A percentile compares a stretch with the other conserved stretches of the same genome.
phyloP scores from a whole-genome alignment of 108 stramenopile species.

The Pseudonitzschia delicatissima region DNA sequence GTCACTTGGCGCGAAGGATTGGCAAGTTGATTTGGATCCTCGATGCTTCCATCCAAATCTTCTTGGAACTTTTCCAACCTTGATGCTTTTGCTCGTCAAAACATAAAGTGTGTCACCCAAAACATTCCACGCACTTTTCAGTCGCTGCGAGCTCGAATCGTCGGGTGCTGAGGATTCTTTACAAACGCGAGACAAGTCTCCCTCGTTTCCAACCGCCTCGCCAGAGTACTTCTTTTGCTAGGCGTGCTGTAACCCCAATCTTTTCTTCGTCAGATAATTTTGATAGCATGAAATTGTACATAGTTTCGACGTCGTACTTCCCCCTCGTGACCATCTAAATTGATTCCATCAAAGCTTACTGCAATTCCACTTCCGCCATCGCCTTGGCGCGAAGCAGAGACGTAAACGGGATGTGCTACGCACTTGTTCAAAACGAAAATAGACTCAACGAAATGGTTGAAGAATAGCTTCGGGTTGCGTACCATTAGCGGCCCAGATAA shows the following conservation, averaged over 20 bases:
- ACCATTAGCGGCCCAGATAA: conserved; percentile 68
- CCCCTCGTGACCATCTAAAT: conserved; percentile 47
- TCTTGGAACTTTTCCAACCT: conserved; percentile 56
- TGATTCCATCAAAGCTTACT: conserved; percentile 50
- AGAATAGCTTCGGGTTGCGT: conserved; percentile 81
- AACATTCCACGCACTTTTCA: conserved; percentile 59
- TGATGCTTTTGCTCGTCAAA: conserved; percentile 54
- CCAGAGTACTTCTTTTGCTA: conserved; percentile 87
- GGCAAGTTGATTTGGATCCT: conserved; percentile 40
- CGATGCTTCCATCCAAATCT: conserved; percentile 57
- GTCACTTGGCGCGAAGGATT: conserved; percentile 54
- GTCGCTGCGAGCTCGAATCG: conserved; percentile 14
- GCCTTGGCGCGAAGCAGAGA: conserved; percentile 62
- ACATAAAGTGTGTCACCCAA: conserved; percentile 63
- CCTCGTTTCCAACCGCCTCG: conserved; percentile 57
- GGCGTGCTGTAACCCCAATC: conserved; percentile 80
- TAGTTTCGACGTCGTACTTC: conserved; percentile 49
- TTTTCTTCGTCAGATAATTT: conserved; percentile 90
- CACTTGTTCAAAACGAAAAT: conserved; percentile 91
- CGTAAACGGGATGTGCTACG: conserved; percentile 86
- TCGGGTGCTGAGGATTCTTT: conserved; percentile 23
- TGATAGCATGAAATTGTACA: conserved; percentile 81
- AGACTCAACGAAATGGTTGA: conserved; percentile 86
- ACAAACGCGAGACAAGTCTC: conserved; percentile 67
- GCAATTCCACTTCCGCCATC: conserved; percentile 67